Base-by-base conservation (phyloP, 202 grass and related monocot species). In the Bolboschoenoplectus hybrid region DNA sequence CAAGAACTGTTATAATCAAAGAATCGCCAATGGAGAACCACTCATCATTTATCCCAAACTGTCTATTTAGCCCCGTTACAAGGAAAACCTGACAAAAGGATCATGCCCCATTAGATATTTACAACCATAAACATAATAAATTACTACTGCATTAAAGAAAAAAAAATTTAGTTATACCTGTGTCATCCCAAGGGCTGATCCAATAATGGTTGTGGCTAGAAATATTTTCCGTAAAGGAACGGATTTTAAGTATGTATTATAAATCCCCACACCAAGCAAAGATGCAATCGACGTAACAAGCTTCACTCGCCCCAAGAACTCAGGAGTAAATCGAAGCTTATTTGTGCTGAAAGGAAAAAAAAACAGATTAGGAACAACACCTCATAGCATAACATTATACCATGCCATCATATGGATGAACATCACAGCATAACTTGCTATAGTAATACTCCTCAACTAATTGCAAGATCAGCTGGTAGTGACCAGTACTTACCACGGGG, bases 1-100 rank as follows among this genome's bases (percentile, higher is more conserved):
- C 87, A 80, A 98, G 96, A 67, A 98, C 93, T 13, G 96, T 98
- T 87, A 98, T 91, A 70, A 98, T 95, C 82, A 98, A 86, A 77
- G 96, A 98, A 84, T 98, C 96, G 9, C 96, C 96, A 74, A 98
- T 92, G 50, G 93, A 87, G 88, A 98, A 98, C 96, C 96, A 98
- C 74, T 95, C 93, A 71, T 98, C 91, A 65, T 87, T 98, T 85
- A 98, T 91, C 26, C 91, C 96, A 73, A 95, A 67, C 86, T 89
- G 77, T 85, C 57, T 85, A 69, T 92, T 98, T 35, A 98, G 87
- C 81, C 91, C 90, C 78, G 91, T 94, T 67, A 92, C 93, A 89
- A 98, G 96, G 44, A 98, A 87, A 84, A 92, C 93, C 93, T 96
- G 85, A 61, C 64, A 84, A 55, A 83, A 52, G 16, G 55, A 60